These are phyloP conservation scores for Linnemannia hyalina DNA, from an alignment of 192 early-diverging fungal genomes.

Conservation along the genomic window DNA sequence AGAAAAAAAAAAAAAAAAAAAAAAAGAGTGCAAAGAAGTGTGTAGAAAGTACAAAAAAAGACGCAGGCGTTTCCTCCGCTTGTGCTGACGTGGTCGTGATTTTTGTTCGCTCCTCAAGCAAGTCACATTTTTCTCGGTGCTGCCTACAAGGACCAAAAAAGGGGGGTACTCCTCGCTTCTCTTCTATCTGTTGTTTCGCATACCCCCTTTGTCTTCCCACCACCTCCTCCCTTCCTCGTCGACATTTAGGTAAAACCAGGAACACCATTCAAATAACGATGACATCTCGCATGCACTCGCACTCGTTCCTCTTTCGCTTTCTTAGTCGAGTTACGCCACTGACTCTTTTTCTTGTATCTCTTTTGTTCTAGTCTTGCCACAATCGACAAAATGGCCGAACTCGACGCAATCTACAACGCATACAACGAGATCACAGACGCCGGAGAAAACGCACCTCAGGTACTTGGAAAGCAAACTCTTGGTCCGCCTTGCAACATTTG, in stretches of 20 bases:
- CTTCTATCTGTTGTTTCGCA: background rate
- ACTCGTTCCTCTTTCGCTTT: background rate
- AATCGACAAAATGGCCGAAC: conserved; percentile 34
- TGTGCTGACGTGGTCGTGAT: background rate
- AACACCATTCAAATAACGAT: background rate
- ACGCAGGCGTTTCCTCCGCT: background rate
- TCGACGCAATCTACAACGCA: conserved; percentile 46
- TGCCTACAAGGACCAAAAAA: background rate
- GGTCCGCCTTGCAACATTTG: background rate
- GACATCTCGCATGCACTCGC: background rate
- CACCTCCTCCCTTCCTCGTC: background rate
- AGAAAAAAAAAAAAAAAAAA: background rate
- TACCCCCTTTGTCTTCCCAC: background rate
- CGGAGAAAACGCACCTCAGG: conserved; percentile 42
- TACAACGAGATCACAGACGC: conserved; percentile 55
- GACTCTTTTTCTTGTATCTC: background rate
- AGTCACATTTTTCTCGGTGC: background rate
- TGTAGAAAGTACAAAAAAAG: conserved; percentile 4
- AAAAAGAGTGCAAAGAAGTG: background rate
- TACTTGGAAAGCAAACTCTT: background rate
- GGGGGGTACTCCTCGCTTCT: background rate
- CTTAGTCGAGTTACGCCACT: background rate
- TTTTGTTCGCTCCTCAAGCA: background rate
- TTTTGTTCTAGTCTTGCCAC: background rate
- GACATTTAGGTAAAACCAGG: no score